phyloP scores from a whole-genome alignment of 1,139 yeast species.

The Yamadazyma dushanensis region DNA sequence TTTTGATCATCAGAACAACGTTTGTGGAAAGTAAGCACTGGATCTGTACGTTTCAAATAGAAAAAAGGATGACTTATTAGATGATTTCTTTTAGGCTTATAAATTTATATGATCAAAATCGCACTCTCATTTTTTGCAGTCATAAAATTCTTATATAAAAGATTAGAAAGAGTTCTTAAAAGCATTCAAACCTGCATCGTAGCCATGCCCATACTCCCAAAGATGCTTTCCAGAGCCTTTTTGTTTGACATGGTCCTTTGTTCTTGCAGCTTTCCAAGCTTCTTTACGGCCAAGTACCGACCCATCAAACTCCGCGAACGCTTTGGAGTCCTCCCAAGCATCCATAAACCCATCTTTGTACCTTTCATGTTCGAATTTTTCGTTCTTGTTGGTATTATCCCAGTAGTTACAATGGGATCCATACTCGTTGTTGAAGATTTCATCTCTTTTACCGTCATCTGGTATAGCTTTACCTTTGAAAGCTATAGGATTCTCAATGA shows the following conservation, averaged over 20 bases:
- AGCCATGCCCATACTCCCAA: conserved; percentile 94
- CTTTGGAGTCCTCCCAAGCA: conserved; percentile 71
- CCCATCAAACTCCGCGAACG: conserved; percentile 67
- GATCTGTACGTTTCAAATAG: too few relatives aligned
- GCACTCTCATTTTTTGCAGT: conserved; percentile 2
- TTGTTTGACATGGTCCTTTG: conserved; percentile 54
- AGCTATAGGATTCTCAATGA: conserved; percentile 34
- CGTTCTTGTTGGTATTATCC: conserved; percentile 57
- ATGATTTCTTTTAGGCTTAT: too few relatives aligned
- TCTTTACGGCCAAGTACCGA: conserved; percentile 71
- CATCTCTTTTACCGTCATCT: conserved; percentile 43
- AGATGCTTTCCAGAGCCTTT: conserved; percentile 56
- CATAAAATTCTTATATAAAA: not conserved
- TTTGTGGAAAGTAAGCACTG: not conserved
- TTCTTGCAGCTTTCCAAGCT: conserved; percentile 59
- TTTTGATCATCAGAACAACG: conserved; percentile 6
- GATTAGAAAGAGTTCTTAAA: conserved; percentile 18
- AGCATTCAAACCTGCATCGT: conserved; percentile 54
- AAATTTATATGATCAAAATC: conserved; percentile 2
- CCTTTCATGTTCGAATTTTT: conserved; percentile 76
- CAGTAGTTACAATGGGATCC: conserved; percentile 64
- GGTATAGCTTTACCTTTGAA: conserved; percentile 31
- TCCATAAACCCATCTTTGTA: conserved; percentile 72
- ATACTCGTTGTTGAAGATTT: conserved; percentile 37
- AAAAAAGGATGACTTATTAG: too few relatives aligned